Evolutionary conservation across 306 rosid genomes (phyloP).

Genomic region (Senna tora): DNA sequence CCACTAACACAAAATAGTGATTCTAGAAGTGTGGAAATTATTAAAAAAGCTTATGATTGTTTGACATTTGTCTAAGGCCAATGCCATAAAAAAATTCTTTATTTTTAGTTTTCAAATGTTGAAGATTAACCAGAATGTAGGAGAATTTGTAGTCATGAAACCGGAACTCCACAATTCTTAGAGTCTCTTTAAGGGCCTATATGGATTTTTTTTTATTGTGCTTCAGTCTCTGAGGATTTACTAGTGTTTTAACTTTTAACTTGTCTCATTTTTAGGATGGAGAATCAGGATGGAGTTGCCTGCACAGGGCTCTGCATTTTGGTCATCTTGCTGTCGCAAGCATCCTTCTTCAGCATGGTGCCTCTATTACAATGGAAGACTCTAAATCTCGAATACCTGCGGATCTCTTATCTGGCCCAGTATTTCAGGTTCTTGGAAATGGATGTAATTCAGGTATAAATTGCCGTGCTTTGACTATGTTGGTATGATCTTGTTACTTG

Average conservation of each 20-base stretch:
- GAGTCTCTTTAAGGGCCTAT: background rate
- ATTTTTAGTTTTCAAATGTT: background rate
- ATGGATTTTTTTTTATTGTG: background rate
- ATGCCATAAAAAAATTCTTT: too few species aligned
- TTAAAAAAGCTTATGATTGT: too few species aligned
- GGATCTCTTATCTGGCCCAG: constrained; percentile 90
- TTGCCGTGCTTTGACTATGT: constrained; percentile 37
- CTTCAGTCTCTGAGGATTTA: background rate
- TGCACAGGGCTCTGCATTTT: constrained; percentile 95
- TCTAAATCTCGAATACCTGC: constrained; percentile 79
- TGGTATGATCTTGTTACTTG: constrained; percentile 28
- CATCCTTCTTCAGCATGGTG: constrained; percentile 84
- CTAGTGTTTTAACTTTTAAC: background rate
- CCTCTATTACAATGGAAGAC: constrained; percentile 79
- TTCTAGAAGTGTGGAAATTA: too few species aligned
- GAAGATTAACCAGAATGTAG: background rate
- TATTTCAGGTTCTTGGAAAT: constrained; percentile 60
- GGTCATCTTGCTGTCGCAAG: constrained; percentile 94
- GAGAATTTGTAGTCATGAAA: background rate
- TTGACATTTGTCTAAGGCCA: too few species aligned
- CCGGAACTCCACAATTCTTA: background rate
- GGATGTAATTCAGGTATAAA: constrained; percentile 64
- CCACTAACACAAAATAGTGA: too few species aligned
- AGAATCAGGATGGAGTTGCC: constrained; percentile 98
- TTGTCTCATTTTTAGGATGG: constrained; percentile 69